These are phyloP conservation scores for Pittosporum tobira DNA, from an alignment of 129 eudicot genomes.

Conservation along the genomic window DNA sequence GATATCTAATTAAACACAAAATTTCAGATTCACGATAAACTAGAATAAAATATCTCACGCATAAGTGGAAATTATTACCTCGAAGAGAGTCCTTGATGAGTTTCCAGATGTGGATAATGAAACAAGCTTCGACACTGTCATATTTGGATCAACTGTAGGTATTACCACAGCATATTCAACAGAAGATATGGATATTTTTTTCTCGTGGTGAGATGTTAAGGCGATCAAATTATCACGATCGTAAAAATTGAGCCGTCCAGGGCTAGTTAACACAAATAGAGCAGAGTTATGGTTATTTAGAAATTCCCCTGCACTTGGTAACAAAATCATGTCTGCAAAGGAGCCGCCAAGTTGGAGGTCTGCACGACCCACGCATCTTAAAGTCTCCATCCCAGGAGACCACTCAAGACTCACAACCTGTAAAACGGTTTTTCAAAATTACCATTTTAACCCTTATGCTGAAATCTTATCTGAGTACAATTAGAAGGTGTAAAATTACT, in stretches of 20 bases:
- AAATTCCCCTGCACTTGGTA: conserved; percentile 35
- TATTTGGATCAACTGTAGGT: conserved; percentile 61
- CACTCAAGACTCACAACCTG: conserved; percentile 84
- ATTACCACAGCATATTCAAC: conserved; percentile 43
- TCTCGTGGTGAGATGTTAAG: conserved; percentile 33
- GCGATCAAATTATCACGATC: conserved; percentile 37
- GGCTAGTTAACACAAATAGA: conserved; percentile 58
- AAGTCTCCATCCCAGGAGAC: conserved; percentile 62
- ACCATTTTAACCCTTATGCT: background rate
- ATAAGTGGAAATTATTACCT: conserved; percentile 38
- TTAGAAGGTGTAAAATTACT: background rate
- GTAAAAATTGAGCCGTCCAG: conserved; percentile 51
- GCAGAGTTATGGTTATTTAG: conserved; percentile 32
- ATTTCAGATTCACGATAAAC: conserved; percentile 13
- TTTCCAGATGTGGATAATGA: conserved; percentile 31
- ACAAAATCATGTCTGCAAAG: conserved; percentile 64
- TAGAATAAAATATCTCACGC: background rate
- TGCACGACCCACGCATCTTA: conserved; percentile 57
- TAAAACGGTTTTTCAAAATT: background rate
- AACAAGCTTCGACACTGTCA: conserved; percentile 47
- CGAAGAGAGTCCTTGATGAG: conserved; percentile 40
- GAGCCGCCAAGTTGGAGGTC: conserved; percentile 63
- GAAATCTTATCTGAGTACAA: background rate
- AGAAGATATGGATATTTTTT: conserved; percentile 40
- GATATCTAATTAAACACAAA: conserved; percentile 40